Evolutionary conservation across 177 flowering plant genomes (phyloP), one percentile per base, ranked within the genome.

Genomic region (Vitis hybrid): DNA sequence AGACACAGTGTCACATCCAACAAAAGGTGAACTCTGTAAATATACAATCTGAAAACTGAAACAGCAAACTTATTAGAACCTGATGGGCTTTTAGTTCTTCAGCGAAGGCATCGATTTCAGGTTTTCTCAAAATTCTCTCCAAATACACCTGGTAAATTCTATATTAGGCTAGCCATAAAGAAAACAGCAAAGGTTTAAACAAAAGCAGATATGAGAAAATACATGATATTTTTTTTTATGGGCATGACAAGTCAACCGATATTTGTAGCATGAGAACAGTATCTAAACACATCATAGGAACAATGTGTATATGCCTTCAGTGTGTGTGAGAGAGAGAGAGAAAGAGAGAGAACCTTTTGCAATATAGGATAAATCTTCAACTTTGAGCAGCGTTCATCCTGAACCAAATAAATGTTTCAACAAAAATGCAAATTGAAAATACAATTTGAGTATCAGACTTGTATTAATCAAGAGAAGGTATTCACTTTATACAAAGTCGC

Each of bases 341-440:
- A 22, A 50, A 34, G 65, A 69, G 72, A 55, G 58, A 53, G 68
- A 74, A 93, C 98, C 99, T 95, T 95, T 72, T 93, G 97, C 74
- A 95, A 71, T 69, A 95, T 93, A 20, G 99, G 99, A 79, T 93
- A 95, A 53, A 95, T 86, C 79, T 95, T 93, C 82, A 95, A 76
- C 82, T 92, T 95, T 54, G 98, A 90, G 82, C 98, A 93, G 15
- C 99, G 81, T 71, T 95, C 99, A 79, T 95, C 99, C 99, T 95
- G 86, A 71, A 74, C 49, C 11, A 68, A 67, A 63, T 18, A 26
- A 63, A 69, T 3, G 52, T 45, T 74, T 77, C 64, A 81, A 55
- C 50, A 67, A 1, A 1, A 26, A 59, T 22, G 16, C 16, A 31
- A 61, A 56, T 51, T 48, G 49, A 61, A 20, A n/a, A 63, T 9